Percentiles rank a stretch among this genome's conserved stretches.
These are phyloP conservation scores for Hydnum rufescens DNA, from an alignment of 768 basidiomycete genomes.

Conservation along the genomic window DNA sequence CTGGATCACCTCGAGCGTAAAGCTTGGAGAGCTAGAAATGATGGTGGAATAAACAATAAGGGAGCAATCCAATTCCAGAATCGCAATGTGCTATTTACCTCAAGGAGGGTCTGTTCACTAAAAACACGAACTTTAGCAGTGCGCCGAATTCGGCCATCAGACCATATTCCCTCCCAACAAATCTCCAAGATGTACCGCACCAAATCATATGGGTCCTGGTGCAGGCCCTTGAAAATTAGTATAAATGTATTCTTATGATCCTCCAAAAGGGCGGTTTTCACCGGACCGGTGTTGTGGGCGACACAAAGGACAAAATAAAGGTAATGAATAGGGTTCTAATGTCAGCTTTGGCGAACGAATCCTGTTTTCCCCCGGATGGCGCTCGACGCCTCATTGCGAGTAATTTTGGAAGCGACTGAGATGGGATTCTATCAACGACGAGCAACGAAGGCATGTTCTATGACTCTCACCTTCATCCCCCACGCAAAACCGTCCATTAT, in stretches of 20 bases:
- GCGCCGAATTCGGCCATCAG: slow-evolving; percentile 48
- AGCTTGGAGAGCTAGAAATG: slow-evolving; percentile 50
- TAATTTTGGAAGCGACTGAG: slow-evolving; percentile 44
- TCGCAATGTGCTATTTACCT: slow-evolving; percentile 25
- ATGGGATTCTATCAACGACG: slow-evolving; percentile 1
- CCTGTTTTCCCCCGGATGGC: background rate
- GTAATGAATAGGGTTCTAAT: slow-evolving; percentile 59
- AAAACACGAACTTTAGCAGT: slow-evolving; percentile 55
- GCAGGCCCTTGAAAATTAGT: slow-evolving; percentile 53
- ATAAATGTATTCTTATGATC: slow-evolving; percentile 45
- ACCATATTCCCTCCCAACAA: slow-evolving; percentile 62
- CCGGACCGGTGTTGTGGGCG: slow-evolving; percentile 26
- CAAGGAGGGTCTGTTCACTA: slow-evolving; percentile 39
- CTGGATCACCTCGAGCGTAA: slow-evolving; percentile 39
- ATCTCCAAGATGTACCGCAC: slow-evolving; percentile 46
- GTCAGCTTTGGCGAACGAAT: slow-evolving; percentile 25
- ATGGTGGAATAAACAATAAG: slow-evolving; percentile 7
- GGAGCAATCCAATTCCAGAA: background rate
- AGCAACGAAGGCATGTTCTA: background rate
- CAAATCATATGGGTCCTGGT: slow-evolving; percentile 43
- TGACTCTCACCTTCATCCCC: slow-evolving; percentile 44
- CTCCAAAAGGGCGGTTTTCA: slow-evolving; percentile 49
- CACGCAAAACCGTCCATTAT: slow-evolving; percentile 55
- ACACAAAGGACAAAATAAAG: slow-evolving; percentile 55
- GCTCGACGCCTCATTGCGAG: slow-evolving; percentile 45